Base-by-base conservation (phyloP, 192 early-diverging fungal genomes). In the Allomyces macrogynus region DNA sequence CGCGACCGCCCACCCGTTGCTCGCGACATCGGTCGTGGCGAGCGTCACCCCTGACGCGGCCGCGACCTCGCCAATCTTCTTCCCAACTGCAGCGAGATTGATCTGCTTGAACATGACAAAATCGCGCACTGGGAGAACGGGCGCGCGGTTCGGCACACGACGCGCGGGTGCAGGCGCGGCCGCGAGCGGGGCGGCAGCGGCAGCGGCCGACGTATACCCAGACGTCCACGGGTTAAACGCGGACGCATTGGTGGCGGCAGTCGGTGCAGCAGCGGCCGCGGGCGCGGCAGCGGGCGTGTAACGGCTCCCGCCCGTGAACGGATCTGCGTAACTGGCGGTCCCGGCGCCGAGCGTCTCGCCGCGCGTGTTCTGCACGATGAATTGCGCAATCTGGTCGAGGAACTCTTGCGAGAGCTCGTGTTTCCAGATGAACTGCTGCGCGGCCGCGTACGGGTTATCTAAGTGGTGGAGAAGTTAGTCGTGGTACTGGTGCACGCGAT, bases 391-490 rank as follows among this genome's bases (percentile, higher is more conserved):
- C 66, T 93, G 85, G 63, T 99, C 97, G 68, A 97, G 70, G 66
- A 86, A 93, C 10, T 77, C 85, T 72, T 89, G 86, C 22, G 84
- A 70, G 1, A 99, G 77, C 63, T 91, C 84, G 65, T 99, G 73
- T 24, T 76, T 72, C 68, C 80, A 74, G 27, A 99, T 80, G 67
- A 99, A 99, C 24, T 82, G 72, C 71, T 97, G 93, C 8, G 97
- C 97, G 1, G 91, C 90, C 54, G 76, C 68, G 74, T 89, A 99
- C 1, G 93, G 92, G 74, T 99, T 97, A 62, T 96, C 93, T 88
- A 54, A 60, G 24, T 12, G 60, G 66, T 60, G 62, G 43, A 9
- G 63, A 64, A 67, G 22, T 57, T 23, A 77, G 65, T 9, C 63
- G 26, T 5, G 49, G 20, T 0, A 44, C 26, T 32, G 27, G 43